phyloP scores from a whole-genome alignment of 2,329 filamentous ascomycete species.

The Huntiella omanensis region DNA sequence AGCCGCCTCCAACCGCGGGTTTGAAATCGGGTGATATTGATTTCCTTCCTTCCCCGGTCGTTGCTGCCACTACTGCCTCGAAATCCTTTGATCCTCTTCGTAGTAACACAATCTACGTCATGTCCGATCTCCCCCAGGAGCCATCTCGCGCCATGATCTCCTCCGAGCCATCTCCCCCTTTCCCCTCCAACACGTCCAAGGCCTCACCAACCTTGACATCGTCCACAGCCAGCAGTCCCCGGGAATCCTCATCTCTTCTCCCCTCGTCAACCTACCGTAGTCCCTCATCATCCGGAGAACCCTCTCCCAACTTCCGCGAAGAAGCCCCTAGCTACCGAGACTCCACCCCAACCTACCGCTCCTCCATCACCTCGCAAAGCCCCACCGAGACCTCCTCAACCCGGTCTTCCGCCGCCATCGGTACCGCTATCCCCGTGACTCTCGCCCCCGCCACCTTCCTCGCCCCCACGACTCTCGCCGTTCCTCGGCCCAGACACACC shows the following conservation, averaged over 20 bases:
- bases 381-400: neutral
- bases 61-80: neutral
- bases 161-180: neutral
- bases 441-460: neutral
- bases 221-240: neutral
- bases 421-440: neutral
- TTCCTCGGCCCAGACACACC: constrained; percentile 23
- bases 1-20: constrained; percentile 7
- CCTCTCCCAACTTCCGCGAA: neutral
- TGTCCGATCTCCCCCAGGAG: constrained; percentile 8
- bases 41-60: neutral
- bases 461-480: neutral
- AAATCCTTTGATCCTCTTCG: neutral
- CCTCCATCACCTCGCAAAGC: neutral
- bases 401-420: neutral
- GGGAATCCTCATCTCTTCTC: constrained; percentile 1
- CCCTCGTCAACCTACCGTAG: constrained; percentile 5
- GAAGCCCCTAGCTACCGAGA: neutral
- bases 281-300: neutral
- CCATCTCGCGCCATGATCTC: constrained; percentile 4
- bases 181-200: neutral
- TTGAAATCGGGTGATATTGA: neutral
- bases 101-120: constrained; percentile 5
- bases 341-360: too few species aligned
- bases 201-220: neutral